phyloP scores from a whole-genome alignment of 2,329 filamentous ascomycete genomes.

The Ophiosphaerella korrae region DNA sequence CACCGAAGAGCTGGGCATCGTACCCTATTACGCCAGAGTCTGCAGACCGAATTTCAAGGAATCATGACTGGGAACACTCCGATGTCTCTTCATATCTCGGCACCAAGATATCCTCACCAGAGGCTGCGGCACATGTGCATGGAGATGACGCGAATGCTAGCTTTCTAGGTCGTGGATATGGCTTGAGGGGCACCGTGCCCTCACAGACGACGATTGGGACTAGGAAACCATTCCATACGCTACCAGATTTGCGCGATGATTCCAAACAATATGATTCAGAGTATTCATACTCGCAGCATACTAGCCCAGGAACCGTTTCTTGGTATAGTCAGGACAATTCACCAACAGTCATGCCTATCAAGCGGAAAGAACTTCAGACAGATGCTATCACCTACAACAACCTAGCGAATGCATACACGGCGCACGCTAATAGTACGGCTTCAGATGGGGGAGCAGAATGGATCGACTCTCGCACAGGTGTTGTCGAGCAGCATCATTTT shows the following conservation, averaged over 20 bases:
- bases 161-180: background rate
- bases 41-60: slow-evolving; percentile 7
- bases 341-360: background rate
- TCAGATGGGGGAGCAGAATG: background rate
- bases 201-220: background rate
- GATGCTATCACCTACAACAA: background rate
- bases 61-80: slow-evolving; percentile 6
- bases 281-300: slow-evolving; percentile 13
- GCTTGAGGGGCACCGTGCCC: background rate
- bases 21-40: slow-evolving; percentile 11
- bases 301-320: slow-evolving; percentile 4
- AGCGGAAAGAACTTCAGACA: background rate
- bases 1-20: slow-evolving; percentile 23
- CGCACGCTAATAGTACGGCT: background rate
- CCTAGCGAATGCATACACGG: background rate
- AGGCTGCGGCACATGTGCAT: background rate
- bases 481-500: background rate
- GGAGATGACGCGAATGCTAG: background rate
- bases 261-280: slow-evolving; percentile 5
- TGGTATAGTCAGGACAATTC: slow-evolving; percentile 8
- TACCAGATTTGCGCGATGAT: background rate
- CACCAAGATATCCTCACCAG: slow-evolving; percentile 5
- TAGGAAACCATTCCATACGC: background rate
- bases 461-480: background rate
- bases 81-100: background rate